Base-by-base conservation (phyloP, 441 rosid species). In the Euphorbia schlechtendalii region DNA sequence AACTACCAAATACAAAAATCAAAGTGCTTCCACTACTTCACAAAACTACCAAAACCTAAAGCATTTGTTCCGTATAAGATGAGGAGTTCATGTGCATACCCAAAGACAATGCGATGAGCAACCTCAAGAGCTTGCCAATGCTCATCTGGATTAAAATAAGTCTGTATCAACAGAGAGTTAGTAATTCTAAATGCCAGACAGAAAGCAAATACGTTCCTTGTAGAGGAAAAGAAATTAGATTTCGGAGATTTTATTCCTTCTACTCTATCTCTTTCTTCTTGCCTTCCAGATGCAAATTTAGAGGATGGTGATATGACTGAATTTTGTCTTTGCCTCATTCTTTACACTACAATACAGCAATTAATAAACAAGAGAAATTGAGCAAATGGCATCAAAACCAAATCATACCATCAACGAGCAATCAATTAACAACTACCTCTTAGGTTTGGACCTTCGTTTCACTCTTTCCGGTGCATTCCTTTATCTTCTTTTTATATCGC, bases 91-190 rank as follows among this genome's bases (percentile, higher is more conserved):
- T 43, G 17, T n/a, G n/a, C 20, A 75, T 83, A 88, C 92, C 97
- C 99, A 18, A 90, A 88, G 1, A 75, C 86, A 38, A 80, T 73
- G 41, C 79, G 84, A 60, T 83, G 96, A n/a, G 92, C 89, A 40
- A 90, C 93, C 82, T 90, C 97, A 56, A 87, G 96, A 60, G 90
- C 79, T 68, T 90, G 93, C 97, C 93, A 90, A 70, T 93, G 96
- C 72, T 93, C 96, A 70, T 93, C 97, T 14, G 88, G 97, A 72
- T 87, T 83, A 85, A 90, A 90, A 79, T 87, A 87, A 8, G 93
- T 84, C 64, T 88, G 93, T 59, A 93, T 80, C 63, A 86, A 69
- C 74, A 87, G 62, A 8, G 96, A 87, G 67, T 88, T 93, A 17
- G 64, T 77, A 21, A 76, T 71, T 73, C 96, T 80, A 59, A 87